Base-by-base conservation (phyloP, 2,329 filamentous ascomycete species). In the Aspergillus ustus region DNA sequence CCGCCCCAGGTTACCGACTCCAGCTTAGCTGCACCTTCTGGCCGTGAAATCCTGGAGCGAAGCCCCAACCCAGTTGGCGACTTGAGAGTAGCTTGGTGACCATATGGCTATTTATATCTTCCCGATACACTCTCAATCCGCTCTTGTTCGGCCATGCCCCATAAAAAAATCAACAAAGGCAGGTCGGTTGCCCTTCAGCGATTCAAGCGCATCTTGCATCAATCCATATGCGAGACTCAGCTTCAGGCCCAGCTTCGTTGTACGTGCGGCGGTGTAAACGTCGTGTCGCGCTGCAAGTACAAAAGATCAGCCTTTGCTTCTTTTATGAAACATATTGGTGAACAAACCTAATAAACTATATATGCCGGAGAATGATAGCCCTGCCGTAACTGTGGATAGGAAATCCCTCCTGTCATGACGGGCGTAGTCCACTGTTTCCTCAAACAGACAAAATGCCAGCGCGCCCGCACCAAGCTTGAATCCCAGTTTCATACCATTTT, bases 341-440 rank as follows among this genome's bases (percentile, higher is more conserved):
- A 40, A 82, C 89, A 74, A 83, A 93, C 92, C 91, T 86, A 91
- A 90, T 61, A 93, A 80, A 74, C 93, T 96, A 82, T 97, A 97
- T 8, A 88, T 84, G 2, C 94, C 94, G 0, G 93, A 92, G 40
- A 95, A 89, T 0, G 91, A 90, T 75, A 97, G 81, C 51, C 91
- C 93, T 28, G 95, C 93, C 61, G 93, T 83, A 6, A 92, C 87
- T 0, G 91, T 96, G 66, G 90, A 94, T 69, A 92, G 73, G 71
- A 93, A 88, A 77, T 98, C 94, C 74, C 88, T 87, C 59, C 82
- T 79, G 25, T 83, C 83, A 53, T 80, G 75, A 20, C 77, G 74
- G 28, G 77, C 83, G 82, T 88, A 83, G 78, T 97, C 93, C 54
- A 97, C 89, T 59, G 91, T 89, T 76, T 94, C 91, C 80, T 98